Base-by-base conservation (phyloP, 345 rosid species). In the Eucalyptus regnans region DNA sequence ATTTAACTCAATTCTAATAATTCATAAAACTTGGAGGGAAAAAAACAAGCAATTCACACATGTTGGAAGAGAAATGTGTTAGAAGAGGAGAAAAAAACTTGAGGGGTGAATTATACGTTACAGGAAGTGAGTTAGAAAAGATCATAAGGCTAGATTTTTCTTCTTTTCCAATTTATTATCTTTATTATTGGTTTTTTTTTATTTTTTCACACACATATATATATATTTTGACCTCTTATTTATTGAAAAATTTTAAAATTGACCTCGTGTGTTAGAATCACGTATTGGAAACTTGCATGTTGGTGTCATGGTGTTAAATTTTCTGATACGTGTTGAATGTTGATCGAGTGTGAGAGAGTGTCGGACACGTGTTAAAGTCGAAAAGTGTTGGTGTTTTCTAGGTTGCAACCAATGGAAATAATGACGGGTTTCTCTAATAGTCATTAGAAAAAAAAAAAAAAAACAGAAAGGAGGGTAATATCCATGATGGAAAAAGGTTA, bases 321-420 rank as follows among this genome's bases (percentile, higher is more conserved):
- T 52, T 52, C 0, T 0, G 0, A 52, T 4, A 18, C 3, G 10
- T 52, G 2, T 52, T 7, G 58, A 52, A 5, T 52, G 2, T 52
- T 7, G 58, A 52, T 18, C 0, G 2, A 52, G 4, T 52, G 58
- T 7, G 23, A 9, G 0, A 52, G 2, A 18, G 58, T 52, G 4
- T 18, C 0, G 1, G 4, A 52, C 2, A 52, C 1, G 23, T 52
- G 23, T 52, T 52, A 52, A 52, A 52, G 4, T 52, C 1, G 1
- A 1, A 18, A 3, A 52, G 23, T 52, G 23, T 52, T 52, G 23
- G 23, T 52, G 4, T 52, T 18, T 52, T 52, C 1, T 7, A 52
- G 9, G 1, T 0, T 1, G 2, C 15, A 27, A 56, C 6, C 12
- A 23, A 23, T 4, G 3, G 3, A 56, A 9, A 56, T 56, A 56